Percentiles rank a stretch among this genome's conserved stretches.
Conservation (phyloP, 495 filamentous ascomycete genomes). For the Aspergillus steynii region DNA sequence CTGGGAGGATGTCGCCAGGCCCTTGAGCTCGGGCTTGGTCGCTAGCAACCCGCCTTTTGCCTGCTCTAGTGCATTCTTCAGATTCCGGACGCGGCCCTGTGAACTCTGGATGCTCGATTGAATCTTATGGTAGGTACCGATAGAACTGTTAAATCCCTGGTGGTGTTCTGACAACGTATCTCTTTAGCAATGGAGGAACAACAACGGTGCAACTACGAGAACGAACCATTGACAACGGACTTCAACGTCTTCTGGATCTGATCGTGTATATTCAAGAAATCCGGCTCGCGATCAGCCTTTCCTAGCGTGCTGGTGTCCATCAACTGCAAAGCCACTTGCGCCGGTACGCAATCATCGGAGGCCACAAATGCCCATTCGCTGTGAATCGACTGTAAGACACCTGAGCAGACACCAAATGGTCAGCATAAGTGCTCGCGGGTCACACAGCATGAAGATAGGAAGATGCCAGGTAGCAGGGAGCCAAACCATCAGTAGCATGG, state of each 20-base stretch:
- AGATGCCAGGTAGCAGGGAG: background rate
- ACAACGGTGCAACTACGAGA: background rate
- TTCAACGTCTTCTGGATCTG: conserved; percentile 89
- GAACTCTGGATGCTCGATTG: conserved; percentile 88
- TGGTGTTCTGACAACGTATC: conserved; percentile 69
- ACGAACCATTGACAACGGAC: conserved; percentile 80
- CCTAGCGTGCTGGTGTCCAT: conserved; percentile 93
- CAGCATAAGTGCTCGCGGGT: background rate
- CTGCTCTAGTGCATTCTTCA: conserved; percentile 80
- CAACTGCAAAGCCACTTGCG: conserved; percentile 88
- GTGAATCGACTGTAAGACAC: conserved; percentile 71
- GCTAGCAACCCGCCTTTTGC: conserved; percentile 81
- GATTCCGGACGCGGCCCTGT: conserved; percentile 75
- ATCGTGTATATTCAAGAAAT: conserved; percentile 77
- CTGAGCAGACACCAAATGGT: conserved; percentile 28
- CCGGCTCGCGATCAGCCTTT: conserved; percentile 78
- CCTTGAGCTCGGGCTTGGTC: conserved; percentile 89
- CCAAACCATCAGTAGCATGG: conserved; percentile 45
- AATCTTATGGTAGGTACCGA: conserved; percentile 98
- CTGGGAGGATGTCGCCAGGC: conserved; percentile 78
- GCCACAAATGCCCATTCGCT: conserved; percentile 91
- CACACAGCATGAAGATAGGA: background rate
- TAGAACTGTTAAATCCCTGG: conserved; percentile 98
- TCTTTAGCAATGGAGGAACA: background rate
- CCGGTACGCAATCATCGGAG: conserved; percentile 80